These are phyloP conservation scores for Monilinia polystroma DNA, from an alignment of 2,329 filamentous ascomycete genomes.

Conservation along the genomic window DNA sequence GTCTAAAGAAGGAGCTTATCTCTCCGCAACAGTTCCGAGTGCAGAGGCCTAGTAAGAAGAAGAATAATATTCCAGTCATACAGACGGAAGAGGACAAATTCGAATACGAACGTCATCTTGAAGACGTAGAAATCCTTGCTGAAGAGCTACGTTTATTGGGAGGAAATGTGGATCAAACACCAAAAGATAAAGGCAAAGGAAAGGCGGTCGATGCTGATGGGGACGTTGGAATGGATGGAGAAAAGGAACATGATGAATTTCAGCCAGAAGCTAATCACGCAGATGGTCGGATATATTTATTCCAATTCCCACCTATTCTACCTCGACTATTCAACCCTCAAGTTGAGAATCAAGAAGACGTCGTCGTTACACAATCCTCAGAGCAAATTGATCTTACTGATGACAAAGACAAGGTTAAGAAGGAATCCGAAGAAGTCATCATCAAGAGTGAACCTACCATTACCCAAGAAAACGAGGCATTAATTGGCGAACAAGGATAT, in stretches of 20 bases:
- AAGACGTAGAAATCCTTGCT: conserved; percentile 47
- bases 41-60: conserved; percentile 3
- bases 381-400: conserved; percentile 32
- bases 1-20: conserved; percentile 12
- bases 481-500: conserved; percentile 51
- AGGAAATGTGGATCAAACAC: conserved; percentile 38
- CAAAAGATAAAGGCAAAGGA: conserved; percentile 27
- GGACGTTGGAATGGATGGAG: conserved; percentile 40
- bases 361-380: conserved; percentile 26
- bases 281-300: conserved; percentile 61
- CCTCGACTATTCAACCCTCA: conserved; percentile 49
- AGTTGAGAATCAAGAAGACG: conserved; percentile 45
- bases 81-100: conserved; percentile 53
- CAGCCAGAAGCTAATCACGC: conserved; percentile 27
- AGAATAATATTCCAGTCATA: conserved; percentile 43
- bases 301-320: conserved; percentile 63
- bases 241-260: conserved; percentile 25
- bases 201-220: conserved; percentile 45
- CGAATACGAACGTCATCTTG: conserved; percentile 50
- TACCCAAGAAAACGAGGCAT: conserved; percentile 27
- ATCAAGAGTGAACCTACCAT: conserved; percentile 22
- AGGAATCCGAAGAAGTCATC: conserved; percentile 31
- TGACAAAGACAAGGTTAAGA: conserved; percentile 28
- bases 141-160: conserved; percentile 43
- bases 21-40: conserved; percentile 3